phyloP scores from a whole-genome alignment of 768 basidiomycete species.

The Macrolepiota fuliginosa region DNA sequence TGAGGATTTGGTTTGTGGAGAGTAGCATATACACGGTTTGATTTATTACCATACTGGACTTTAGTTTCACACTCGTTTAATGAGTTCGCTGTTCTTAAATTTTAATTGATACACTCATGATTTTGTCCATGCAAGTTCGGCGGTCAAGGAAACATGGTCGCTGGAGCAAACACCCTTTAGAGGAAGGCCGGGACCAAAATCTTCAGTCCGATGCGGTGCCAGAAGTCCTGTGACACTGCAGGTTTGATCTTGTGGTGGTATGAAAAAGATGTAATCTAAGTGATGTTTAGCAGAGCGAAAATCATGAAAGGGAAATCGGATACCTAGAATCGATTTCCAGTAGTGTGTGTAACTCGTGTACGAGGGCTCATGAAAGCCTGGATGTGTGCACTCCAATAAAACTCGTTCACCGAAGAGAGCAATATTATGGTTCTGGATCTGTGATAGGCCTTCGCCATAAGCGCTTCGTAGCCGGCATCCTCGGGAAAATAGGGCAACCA shows the following conservation, averaged over 20 bases:
- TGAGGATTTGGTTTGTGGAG: not conserved
- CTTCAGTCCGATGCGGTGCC: conserved; percentile 52
- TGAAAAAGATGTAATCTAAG: conserved; percentile 87
- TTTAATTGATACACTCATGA: conserved; percentile 12
- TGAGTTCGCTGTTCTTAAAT: conserved; percentile 4
- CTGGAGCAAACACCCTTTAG: conserved; percentile 74
- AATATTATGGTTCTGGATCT: conserved; percentile 16
- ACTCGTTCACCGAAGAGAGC: conserved; percentile 54
- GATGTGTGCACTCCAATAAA: conserved; percentile 32
- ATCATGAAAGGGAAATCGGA: conserved; percentile 12
- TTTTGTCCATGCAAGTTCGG: conserved; percentile 46
- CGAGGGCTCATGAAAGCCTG: conserved; percentile 70
- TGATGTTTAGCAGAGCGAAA: conserved; percentile 1
- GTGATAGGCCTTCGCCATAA: conserved; percentile 57
- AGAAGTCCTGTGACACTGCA: conserved; percentile 53
- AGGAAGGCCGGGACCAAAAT: conserved; percentile 77
- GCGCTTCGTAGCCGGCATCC: conserved; percentile 52
- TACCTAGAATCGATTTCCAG: conserved; percentile 82
- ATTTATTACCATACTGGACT: conserved; percentile 6
- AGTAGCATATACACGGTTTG: conserved; percentile 3
- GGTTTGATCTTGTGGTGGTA: conserved; percentile 39
- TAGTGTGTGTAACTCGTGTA: conserved; percentile 90
- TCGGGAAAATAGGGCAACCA: conserved; percentile 45
- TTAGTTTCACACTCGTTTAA: conserved; percentile 15
- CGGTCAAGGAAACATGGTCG: conserved; percentile 82